phyloP scores from a whole-genome alignment of 1,284 basidiomycete genomes.

The Gomphus bonarii region DNA sequence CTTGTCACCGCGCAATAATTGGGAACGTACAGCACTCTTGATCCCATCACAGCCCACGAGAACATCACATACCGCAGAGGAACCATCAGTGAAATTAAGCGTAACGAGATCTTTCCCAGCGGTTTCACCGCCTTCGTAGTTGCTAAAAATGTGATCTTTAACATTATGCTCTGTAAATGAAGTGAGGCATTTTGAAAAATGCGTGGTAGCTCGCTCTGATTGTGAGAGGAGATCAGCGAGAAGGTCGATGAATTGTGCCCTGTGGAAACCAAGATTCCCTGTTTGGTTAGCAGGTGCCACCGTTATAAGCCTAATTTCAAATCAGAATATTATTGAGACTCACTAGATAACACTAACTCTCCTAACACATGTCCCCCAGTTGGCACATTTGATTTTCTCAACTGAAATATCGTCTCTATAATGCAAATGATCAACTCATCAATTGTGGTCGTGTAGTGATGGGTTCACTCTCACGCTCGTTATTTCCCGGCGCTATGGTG shows the following conservation, averaged over 20 bases:
- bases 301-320: not conserved
- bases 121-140: too few species aligned
- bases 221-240: constrained; percentile 33
- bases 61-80: constrained; percentile 32
- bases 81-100: constrained; percentile 35
- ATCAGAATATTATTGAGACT: not conserved
- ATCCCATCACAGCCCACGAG: constrained; percentile 43
- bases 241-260: constrained; percentile 39
- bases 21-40: constrained; percentile 28
- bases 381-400: not conserved
- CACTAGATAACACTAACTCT: not conserved
- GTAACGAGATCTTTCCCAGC: constrained; percentile 22
- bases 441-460: too few species aligned
- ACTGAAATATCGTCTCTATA: not conserved
- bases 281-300: not conserved
- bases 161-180: constrained; percentile 29
- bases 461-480: not conserved
- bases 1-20: not conserved
- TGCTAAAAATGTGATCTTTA: not conserved
- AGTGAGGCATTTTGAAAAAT: constrained; percentile 37
- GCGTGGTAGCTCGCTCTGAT: constrained; percentile 24
- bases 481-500: not conserved
- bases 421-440: too few species aligned
- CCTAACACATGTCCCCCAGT: not conserved
- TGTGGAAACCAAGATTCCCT: constrained; percentile 33